Conservation (phyloP, 768 basidiomycete genomes). For the Rhizopogon roseolus region DNA sequence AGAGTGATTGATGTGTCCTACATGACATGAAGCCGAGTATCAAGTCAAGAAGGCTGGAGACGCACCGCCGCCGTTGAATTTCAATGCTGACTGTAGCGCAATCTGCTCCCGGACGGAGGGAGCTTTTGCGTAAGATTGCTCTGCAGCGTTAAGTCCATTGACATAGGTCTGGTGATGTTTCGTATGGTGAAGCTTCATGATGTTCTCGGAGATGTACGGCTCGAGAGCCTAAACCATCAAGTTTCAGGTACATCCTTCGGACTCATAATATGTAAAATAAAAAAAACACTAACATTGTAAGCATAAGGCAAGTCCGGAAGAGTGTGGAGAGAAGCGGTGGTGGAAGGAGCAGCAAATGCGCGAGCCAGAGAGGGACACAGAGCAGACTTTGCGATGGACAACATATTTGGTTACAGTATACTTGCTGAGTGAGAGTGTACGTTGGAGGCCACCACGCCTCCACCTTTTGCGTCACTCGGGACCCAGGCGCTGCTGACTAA, state of each 20-base stretch:
- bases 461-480: neutral
- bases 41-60: neutral
- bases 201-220: constrained; percentile 85
- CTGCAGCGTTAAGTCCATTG: constrained; percentile 89
- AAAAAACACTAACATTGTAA: constrained; percentile 59
- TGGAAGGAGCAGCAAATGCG: constrained; percentile 36
- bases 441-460: neutral
- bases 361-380: constrained; percentile 43
- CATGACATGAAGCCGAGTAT: neutral
- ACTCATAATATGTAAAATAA: neutral
- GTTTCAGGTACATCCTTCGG: neutral
- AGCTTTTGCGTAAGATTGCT: constrained; percentile 70
- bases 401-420: constrained; percentile 46
- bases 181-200: constrained; percentile 91
- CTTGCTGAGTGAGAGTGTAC: neutral
- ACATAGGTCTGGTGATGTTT: constrained; percentile 95
- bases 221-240: constrained; percentile 67
- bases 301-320: constrained; percentile 77
- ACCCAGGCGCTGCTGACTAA: neutral
- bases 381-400: constrained; percentile 40
- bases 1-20: constrained; percentile 92
- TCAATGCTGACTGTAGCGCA: constrained; percentile 84
- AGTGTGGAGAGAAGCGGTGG: constrained; percentile 54
- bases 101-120: constrained; percentile 71
- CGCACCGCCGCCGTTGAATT: constrained; percentile 95